phyloP scores from a whole-genome alignment of 768 basidiomycete genomes.

The Scleroderma bovista region DNA sequence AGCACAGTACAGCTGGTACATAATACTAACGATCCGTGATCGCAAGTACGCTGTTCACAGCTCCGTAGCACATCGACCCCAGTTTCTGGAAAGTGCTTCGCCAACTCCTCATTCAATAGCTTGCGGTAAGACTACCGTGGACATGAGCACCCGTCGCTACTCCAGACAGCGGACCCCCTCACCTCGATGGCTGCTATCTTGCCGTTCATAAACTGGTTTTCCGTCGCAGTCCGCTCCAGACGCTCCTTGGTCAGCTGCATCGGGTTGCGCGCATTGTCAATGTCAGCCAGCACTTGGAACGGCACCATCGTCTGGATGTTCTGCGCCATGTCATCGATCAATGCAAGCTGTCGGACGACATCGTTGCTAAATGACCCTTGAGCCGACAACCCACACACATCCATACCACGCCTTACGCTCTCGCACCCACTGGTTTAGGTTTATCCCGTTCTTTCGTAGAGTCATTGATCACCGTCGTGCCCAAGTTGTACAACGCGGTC shows the following conservation, averaged over 20 bases:
- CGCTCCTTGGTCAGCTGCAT: slow-evolving; percentile 78
- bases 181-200: slow-evolving; percentile 78
- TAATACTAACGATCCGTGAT: slow-evolving; percentile 1
- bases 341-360: slow-evolving; percentile 60
- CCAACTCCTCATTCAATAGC: slow-evolving; percentile 63
- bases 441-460: slow-evolving; percentile 76
- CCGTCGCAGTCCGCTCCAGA: slow-evolving; percentile 76
- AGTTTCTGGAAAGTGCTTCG: slow-evolving; percentile 64
- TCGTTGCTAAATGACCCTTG: slow-evolving; percentile 49
- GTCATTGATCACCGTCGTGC: slow-evolving; percentile 79
- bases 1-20: too few relatives aligned
- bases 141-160: too few relatives aligned
- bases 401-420: slow-evolving; percentile 47
- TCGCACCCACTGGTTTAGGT: slow-evolving; percentile 70
- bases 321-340: slow-evolving; percentile 65
- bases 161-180: slow-evolving; percentile 20
- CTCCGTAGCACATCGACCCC: slow-evolving; percentile 23
- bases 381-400: neutral
- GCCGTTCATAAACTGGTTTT: slow-evolving; percentile 90
- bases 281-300: slow-evolving; percentile 68
- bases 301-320: slow-evolving; percentile 62
- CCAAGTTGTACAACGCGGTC: slow-evolving; percentile 73
- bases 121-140: slow-evolving; percentile 70
- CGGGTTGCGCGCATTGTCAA: slow-evolving; percentile 76
- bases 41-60: too few relatives aligned